Evolutionary conservation across 202 grass and related monocot genomes (phyloP).

Genomic region (Tripidium arundinaceum): DNA sequence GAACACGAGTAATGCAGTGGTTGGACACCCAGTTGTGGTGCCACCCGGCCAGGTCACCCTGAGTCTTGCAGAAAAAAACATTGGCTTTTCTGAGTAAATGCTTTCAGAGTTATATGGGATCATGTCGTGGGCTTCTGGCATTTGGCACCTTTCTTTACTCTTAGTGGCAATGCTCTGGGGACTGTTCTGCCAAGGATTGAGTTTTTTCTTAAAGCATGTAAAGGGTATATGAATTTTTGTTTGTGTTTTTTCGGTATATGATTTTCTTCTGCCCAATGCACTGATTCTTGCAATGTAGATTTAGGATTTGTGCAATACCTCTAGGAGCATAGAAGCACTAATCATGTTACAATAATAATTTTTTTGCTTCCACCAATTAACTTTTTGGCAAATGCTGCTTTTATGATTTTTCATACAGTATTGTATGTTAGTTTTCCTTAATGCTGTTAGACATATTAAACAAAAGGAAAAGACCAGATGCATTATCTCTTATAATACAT

Average conservation of each 20-base stretch:
- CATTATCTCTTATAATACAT: constrained; percentile 47
- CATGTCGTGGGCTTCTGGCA: not conserved
- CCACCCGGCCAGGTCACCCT: not conserved
- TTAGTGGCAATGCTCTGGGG: not conserved
- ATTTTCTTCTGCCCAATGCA: not conserved
- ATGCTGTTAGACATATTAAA: constrained; percentile 45
- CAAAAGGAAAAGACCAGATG: constrained; percentile 48
- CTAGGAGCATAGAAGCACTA: not conserved
- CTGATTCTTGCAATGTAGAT: not conserved
- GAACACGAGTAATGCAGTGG: not conserved
- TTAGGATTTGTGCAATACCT: not conserved
- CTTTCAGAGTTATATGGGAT: not conserved
- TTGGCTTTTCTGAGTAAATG: not conserved
- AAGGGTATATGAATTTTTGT: not conserved
- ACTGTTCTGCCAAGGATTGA: not conserved
- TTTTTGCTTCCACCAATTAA: not conserved
- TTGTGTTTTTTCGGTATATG: not conserved
- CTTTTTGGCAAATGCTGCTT: not conserved
- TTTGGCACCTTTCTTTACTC: not conserved
- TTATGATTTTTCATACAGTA: constrained; percentile 10
- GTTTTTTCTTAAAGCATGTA: not conserved
- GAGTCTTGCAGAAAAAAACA: not conserved
- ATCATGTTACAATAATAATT: not conserved
- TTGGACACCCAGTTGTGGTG: not conserved
- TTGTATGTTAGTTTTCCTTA: constrained; percentile 26